These are phyloP conservation scores for Fusarium sublunatum DNA, from an alignment of 2,329 filamentous ascomycete species.

Conservation along the genomic window DNA sequence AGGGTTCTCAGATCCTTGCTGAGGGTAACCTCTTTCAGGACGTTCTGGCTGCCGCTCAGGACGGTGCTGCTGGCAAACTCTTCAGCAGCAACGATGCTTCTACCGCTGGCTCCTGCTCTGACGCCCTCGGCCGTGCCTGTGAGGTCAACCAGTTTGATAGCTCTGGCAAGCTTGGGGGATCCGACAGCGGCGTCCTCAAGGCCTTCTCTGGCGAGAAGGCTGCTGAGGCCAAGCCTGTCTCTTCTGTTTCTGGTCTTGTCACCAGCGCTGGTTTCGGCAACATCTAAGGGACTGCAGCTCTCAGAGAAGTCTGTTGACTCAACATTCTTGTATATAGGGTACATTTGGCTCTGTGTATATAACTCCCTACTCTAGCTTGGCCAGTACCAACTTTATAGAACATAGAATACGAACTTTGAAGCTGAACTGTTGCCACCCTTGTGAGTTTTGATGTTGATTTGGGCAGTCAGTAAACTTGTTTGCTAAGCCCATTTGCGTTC, in stretches of 20 bases:
- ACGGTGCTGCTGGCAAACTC: slow-evolving; percentile 46
- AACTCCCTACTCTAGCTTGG: background rate
- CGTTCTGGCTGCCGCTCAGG: slow-evolving; percentile 56
- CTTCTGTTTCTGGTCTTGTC: slow-evolving; percentile 51
- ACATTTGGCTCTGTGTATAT: background rate
- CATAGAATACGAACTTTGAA: background rate
- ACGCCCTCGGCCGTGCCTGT: slow-evolving; percentile 61
- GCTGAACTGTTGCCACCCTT: background rate
- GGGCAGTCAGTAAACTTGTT: too few relatives aligned
- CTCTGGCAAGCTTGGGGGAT: slow-evolving; percentile 53
- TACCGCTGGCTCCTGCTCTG: slow-evolving; percentile 56
- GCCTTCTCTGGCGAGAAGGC: slow-evolving; percentile 64
- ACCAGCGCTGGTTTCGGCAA: slow-evolving; percentile 60
- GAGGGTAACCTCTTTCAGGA: slow-evolving; percentile 71
- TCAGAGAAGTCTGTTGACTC: background rate
- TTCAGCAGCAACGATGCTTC: slow-evolving; percentile 49
- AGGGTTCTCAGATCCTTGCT: slow-evolving; percentile 58
- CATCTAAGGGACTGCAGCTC: slow-evolving; percentile 43
- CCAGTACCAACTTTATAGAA: background rate
- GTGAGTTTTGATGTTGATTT: background rate
- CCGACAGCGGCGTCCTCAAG: slow-evolving; percentile 60
- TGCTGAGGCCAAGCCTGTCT: slow-evolving; percentile 55
- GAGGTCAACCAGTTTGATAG: slow-evolving; percentile 60
- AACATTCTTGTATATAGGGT: slow-evolving; percentile 9
- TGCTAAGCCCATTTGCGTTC: too few relatives aligned